A percentile compares a stretch with the other conserved stretches of the same genome.
phyloP scores from a whole-genome alignment of 139 green algal species.

The Trebouxia sp. region DNA sequence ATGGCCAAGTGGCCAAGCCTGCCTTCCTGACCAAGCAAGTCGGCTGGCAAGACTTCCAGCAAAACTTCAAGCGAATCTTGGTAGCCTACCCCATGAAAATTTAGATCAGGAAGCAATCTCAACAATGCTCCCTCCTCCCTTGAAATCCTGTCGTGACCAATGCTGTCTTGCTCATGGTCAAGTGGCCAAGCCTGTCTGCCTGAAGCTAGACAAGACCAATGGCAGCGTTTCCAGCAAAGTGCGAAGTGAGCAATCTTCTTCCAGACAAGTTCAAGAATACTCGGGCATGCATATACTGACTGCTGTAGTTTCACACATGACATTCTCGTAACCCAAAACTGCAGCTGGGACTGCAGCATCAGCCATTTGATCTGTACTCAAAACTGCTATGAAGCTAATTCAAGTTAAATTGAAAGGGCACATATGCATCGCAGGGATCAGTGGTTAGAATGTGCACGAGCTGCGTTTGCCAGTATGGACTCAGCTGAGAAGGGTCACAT shows the following conservation, averaged over 20 bases:
- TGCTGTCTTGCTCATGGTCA: too few relatives aligned
- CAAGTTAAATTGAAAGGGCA: background rate
- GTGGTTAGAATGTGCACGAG: slow-evolving; percentile 70
- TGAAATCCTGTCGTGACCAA: too few relatives aligned
- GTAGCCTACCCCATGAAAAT: too few relatives aligned
- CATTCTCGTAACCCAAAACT: background rate
- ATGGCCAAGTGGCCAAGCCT: slow-evolving; percentile 23
- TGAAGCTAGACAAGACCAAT: too few relatives aligned
- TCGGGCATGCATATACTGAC: too few relatives aligned
- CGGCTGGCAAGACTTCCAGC: slow-evolving; percentile 52
- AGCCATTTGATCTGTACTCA: background rate
- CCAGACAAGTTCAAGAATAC: too few relatives aligned
- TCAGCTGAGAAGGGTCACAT: slow-evolving; percentile 38
- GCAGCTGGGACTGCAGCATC: background rate
- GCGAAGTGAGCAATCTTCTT: too few relatives aligned
- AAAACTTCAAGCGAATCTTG: slow-evolving; percentile 32
- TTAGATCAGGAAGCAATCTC: too few relatives aligned
- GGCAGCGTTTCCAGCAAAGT: too few relatives aligned
- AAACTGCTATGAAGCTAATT: background rate
- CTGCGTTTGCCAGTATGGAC: slow-evolving; percentile 74
- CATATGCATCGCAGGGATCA: slow-evolving; percentile 52
- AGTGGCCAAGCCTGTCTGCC: too few relatives aligned
- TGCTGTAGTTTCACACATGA: too few relatives aligned
- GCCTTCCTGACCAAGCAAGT: slow-evolving; percentile 55
- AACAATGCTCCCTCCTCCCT: too few relatives aligned